Evolutionary conservation across 495 filamentous ascomycete genomes (phyloP), one percentile per base, ranked within the genome.

Genomic region (Baudoinia panamericana): DNA sequence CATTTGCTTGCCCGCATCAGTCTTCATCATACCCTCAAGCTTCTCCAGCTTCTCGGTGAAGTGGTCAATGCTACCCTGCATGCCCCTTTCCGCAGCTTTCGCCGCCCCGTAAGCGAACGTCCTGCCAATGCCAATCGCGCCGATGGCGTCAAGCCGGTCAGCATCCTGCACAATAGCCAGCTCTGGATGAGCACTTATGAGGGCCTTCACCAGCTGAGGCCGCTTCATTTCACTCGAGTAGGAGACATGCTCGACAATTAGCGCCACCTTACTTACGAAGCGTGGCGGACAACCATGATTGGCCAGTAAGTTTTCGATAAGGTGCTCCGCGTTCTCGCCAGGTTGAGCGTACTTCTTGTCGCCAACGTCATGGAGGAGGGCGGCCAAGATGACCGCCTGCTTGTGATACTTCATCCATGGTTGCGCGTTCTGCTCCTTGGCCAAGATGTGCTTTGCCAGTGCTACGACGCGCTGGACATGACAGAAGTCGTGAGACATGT

Each of bases 81-180:
- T 71, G 2, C 58, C 52, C 11, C 57, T 51, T 21, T 63, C 64
- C 29, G 52, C 39, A 16, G 60, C 57, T 61, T 71, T 75, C 6
- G 75, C 78, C 0, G 75, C 84, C 0, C 76, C 69, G 55, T 73
- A 93, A 2, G 82, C 78, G 58, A 94, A 93, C 30, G 72, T 69
- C 28, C 87, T 58, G 2, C 71, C 87, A 39, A 93, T 73, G 2
- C 85, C 86, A 34, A 93, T 68, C 0, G 82, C 83, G 1, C 87
- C 87, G 49, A 93, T 72, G 2, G 87, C 84, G 67, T 94, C 86
- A 27, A 94, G 63, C 7, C 86, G 68, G 62, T 94, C 87, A 1
- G 86, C 87, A 59, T 93, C 86, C 59, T 93, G 87, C 10, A 93
- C 85, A 30, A 92, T 70, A 0, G 69, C 84, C 5, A 94, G 63